Conservation (phyloP, 2,329 filamentous ascomycete species). For the Nannizzia gypsea region DNA sequence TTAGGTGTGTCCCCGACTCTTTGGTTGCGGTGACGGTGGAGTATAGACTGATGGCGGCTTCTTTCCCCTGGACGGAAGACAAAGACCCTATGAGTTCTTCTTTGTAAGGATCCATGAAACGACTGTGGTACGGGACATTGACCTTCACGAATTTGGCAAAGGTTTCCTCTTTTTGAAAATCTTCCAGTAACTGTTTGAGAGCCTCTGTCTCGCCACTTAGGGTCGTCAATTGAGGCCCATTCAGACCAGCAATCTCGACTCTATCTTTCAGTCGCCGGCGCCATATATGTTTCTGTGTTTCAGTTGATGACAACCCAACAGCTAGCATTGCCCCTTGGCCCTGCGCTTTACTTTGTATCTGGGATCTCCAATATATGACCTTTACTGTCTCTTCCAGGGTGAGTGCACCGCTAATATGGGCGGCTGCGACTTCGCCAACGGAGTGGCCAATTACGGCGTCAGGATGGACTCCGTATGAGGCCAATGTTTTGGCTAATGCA, state of each 20-base stretch:
- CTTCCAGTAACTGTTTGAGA: neutral
- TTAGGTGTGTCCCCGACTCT: neutral
- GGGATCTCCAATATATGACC: neutral
- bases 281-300: neutral
- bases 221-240: neutral
- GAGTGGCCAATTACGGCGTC: neutral
- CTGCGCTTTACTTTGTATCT: neutral
- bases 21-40: neutral
- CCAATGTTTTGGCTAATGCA: neutral
- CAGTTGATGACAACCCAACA: neutral
- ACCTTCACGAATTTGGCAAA: neutral
- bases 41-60: neutral
- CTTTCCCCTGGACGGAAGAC: neutral
- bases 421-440: neutral
- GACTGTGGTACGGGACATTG: neutral
- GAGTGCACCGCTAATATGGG: neutral
- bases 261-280: neutral
- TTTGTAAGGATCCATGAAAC: neutral
- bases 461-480: neutral
- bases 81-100: neutral
- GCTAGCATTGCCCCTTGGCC: neutral
- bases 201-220: neutral
- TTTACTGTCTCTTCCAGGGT: neutral
- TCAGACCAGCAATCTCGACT: neutral
- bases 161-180: neutral